Conservation (phyloP, 1,284 basidiomycete genomes). For the Microbotryum intermedium region DNA sequence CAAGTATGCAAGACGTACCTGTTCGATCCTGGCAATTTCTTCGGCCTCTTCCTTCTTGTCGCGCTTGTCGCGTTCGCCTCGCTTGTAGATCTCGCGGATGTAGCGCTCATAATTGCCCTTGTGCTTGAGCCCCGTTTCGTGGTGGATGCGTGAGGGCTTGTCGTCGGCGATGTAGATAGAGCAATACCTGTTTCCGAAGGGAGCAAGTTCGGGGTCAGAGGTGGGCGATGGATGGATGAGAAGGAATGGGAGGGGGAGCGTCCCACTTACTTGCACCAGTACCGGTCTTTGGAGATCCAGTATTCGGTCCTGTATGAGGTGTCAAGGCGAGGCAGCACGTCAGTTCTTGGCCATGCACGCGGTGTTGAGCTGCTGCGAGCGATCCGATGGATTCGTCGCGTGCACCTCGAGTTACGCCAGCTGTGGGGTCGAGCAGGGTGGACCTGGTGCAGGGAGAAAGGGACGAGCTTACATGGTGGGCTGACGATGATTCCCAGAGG, state of each 20-base stretch:
- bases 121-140: conserved; percentile 88
- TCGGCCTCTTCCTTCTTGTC: conserved; percentile 75
- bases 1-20: conserved; percentile 49
- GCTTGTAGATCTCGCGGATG: conserved; percentile 84
- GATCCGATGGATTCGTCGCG: too few species aligned
- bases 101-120: conserved; percentile 89
- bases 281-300: conserved; percentile 47
- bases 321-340: too few species aligned
- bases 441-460: too few species aligned
- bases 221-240: background rate
- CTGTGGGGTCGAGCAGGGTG: too few species aligned
- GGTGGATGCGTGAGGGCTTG: conserved; percentile 79
- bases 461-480: too few species aligned
- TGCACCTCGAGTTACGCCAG: too few species aligned
- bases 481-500: too few species aligned
- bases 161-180: conserved; percentile 88
- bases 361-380: too few species aligned
- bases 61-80: conserved; percentile 77
- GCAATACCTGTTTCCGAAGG: conserved; percentile 56
- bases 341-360: too few species aligned
- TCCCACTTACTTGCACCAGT: conserved; percentile 44
- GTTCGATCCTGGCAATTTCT: conserved; percentile 78
- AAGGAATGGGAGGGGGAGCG: background rate
- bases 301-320: conserved; percentile 34
- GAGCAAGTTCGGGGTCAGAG: too few species aligned